Evolutionary conservation across 495 filamentous ascomycete genomes (phyloP).

Genomic region (Aspergillus incahuasiensis): DNA sequence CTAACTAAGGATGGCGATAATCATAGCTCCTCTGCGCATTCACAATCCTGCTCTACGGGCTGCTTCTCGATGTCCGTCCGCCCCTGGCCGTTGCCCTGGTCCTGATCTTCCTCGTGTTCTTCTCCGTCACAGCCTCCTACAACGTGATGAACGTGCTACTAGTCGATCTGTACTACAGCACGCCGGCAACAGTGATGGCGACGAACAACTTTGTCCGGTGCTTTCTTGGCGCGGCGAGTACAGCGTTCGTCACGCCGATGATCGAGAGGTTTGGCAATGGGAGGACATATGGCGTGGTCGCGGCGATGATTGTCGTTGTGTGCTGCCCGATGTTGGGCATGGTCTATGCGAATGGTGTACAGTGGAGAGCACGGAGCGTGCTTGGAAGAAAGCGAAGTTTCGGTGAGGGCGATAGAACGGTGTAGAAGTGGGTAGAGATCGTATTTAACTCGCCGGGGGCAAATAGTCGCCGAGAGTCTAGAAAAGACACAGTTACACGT

Average conservation of each 20-base stretch:
- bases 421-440: background rate
- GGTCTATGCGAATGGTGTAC: slow-evolving; percentile 22
- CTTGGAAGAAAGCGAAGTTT: background rate
- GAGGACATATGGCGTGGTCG: slow-evolving; percentile 20
- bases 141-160: slow-evolving; percentile 40
- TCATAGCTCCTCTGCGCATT: slow-evolving; percentile 17
- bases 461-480: background rate
- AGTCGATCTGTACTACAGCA: slow-evolving; percentile 58
- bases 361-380: slow-evolving; percentile 1
- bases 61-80: slow-evolving; percentile 14
- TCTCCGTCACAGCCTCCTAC: slow-evolving; percentile 50
- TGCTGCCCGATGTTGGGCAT: slow-evolving; percentile 14
- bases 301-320: slow-evolving; percentile 7
- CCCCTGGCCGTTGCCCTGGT: slow-evolving; percentile 47
- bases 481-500: slow-evolving; percentile 7
- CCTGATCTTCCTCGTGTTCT: slow-evolving; percentile 49
- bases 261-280: slow-evolving; percentile 27
- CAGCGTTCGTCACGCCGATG: slow-evolving; percentile 56
- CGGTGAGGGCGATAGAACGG: background rate
- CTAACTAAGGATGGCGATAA: too few relatives aligned
- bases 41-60: slow-evolving; percentile 17
- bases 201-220: slow-evolving; percentile 68
- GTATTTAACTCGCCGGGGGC: background rate
- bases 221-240: slow-evolving; percentile 57
- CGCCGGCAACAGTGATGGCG: slow-evolving; percentile 59